These are phyloP conservation scores for Penicillium sp. DNA, from an alignment of 2,329 filamentous ascomycete species.

Conservation along the genomic window DNA sequence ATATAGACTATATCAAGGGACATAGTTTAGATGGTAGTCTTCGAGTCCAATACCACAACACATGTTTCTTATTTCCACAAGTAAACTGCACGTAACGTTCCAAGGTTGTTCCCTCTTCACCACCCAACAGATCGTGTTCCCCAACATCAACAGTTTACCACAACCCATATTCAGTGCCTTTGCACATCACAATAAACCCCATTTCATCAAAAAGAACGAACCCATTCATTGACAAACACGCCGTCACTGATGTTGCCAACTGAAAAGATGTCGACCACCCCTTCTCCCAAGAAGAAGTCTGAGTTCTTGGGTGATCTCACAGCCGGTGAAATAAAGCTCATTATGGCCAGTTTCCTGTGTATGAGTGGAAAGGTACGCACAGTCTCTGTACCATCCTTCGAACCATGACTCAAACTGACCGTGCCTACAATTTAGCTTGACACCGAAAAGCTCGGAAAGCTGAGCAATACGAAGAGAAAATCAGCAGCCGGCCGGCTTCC, in stretches of 20 bases:
- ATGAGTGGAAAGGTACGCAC: background rate
- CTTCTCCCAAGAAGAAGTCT: background rate
- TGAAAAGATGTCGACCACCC: background rate
- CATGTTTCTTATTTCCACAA: background rate
- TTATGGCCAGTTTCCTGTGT: background rate
- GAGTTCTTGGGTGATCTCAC: background rate
- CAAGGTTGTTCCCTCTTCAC: background rate
- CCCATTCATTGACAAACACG: background rate
- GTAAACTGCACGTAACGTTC: background rate
- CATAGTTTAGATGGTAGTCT: background rate
- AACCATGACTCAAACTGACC: background rate
- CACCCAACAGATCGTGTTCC: background rate
- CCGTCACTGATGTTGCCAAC: background rate
- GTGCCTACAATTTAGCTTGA: background rate
- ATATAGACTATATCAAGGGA: background rate
- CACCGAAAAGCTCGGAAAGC: background rate
- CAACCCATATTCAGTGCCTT: background rate
- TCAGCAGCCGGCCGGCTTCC: background rate
- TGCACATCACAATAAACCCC: background rate
- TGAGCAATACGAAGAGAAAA: background rate
- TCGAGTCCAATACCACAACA: background rate
- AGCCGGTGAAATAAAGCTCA: background rate
- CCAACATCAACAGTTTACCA: background rate
- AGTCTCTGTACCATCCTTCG: accelerated
- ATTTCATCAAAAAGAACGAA: background rate